Percentiles rank a stretch among this genome's conserved stretches.
These are phyloP conservation scores for Peltaster fructicola DNA, from an alignment of 2,329 filamentous ascomycete species.

Conservation along the genomic window DNA sequence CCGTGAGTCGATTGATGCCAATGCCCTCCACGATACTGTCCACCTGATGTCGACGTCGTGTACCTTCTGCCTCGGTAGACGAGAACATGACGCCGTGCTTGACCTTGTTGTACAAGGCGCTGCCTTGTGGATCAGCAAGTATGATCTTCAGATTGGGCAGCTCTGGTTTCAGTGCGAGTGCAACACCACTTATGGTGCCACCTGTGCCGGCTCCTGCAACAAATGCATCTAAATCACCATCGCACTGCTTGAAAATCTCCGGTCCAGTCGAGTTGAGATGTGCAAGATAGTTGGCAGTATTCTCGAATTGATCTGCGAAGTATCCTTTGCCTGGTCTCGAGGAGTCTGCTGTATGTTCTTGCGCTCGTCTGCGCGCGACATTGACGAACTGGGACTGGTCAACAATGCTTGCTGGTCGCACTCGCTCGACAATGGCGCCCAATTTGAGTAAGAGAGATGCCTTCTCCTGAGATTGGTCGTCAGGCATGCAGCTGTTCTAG, in stretches of 20 bases:
- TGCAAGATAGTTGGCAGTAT: constrained; percentile 69
- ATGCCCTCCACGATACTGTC: constrained; percentile 94
- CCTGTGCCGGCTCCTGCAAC: constrained; percentile 88
- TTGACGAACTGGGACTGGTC: constrained; percentile 91
- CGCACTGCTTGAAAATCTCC: constrained; percentile 69
- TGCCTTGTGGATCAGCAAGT: constrained; percentile 85
- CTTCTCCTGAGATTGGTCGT: constrained; percentile 79
- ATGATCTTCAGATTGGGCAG: constrained; percentile 51
- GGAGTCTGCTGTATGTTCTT: constrained; percentile 47
- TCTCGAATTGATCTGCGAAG: constrained; percentile 96
- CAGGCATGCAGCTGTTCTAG: constrained; percentile 83
- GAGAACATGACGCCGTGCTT: constrained; percentile 95
- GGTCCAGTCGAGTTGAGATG: constrained; percentile 73
- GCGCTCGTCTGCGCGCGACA: constrained; percentile 58
- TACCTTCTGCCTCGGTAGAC: constrained; percentile 74
- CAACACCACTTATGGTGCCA: constrained; percentile 78
- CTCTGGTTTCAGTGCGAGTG: constrained; percentile 61
- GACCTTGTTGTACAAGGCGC: constrained; percentile 80
- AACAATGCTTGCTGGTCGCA: constrained; percentile 83
- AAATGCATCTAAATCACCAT: constrained; percentile 63
- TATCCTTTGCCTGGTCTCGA: constrained; percentile 56
- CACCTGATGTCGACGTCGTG: constrained; percentile 72
- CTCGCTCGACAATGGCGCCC: constrained; percentile 80
- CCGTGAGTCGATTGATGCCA: constrained; percentile 84
- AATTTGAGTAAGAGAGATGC: constrained; percentile 74